These are phyloP conservation scores for Trametes sanguinea DNA, from an alignment of 768 basidiomycete species.

Conservation along the genomic window DNA sequence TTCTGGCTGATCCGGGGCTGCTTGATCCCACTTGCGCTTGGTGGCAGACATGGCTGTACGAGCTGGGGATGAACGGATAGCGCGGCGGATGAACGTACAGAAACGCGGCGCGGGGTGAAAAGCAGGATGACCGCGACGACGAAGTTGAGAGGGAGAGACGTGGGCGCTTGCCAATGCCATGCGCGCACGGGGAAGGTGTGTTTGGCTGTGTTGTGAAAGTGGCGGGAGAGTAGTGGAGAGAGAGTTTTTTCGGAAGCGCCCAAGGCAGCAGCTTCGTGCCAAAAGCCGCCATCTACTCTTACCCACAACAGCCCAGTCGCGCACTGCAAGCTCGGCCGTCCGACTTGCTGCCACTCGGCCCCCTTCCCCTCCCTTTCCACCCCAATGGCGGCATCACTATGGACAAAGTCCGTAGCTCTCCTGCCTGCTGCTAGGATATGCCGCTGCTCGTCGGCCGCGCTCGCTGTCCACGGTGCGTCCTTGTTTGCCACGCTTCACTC, in stretches of 20 bases:
- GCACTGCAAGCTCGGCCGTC: neutral
- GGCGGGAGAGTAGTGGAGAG: neutral
- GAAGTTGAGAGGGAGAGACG: neutral
- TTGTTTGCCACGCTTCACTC: too few relatives aligned
- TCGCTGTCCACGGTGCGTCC: conserved; percentile 6
- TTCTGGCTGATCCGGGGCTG: conserved; percentile 55
- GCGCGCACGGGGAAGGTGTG: neutral
- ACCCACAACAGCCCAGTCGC: too few relatives aligned
- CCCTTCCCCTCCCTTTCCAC: neutral
- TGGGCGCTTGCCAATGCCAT: neutral
- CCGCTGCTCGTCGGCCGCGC: neutral
- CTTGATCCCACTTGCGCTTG: conserved; percentile 82
- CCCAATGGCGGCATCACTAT: conserved; percentile 19
- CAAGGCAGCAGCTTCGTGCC: neutral
- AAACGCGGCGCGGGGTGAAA: neutral
- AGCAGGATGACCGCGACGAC: neutral
- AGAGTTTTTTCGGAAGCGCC: conserved; percentile 14
- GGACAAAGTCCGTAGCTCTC: conserved; percentile 4
- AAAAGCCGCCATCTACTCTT: neutral
- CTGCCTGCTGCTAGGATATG: conserved; percentile 12
- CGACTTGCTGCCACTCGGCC: neutral
- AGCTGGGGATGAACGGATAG: neutral
- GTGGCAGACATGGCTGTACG: conserved; percentile 49
- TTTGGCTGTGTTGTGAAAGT: conserved; percentile 14
- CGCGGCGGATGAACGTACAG: neutral